Evolutionary conservation across 305 asterid species (phyloP), one percentile per base, ranked within the genome.

Genomic region (Petunia hybrid): DNA sequence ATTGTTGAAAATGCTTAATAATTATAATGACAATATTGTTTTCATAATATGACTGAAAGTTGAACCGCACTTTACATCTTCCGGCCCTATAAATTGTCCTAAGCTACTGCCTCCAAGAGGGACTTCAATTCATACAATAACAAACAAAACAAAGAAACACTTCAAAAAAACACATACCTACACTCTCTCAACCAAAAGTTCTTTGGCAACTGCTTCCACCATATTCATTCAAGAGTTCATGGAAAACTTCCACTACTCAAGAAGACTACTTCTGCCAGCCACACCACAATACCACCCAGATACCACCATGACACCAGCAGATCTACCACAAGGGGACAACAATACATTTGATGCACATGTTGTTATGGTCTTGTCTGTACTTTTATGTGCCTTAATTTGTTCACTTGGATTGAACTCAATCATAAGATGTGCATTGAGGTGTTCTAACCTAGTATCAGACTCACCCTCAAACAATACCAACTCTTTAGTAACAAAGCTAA

Each of bases 311-410:
- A 55, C 87, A 10, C 76, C 87, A 16, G 39, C 88, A 1, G 42
- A 67, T 41, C 5, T 67, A 43, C 59, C 8, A 10, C 56, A 5
- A 71, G 78, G 48, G 5, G 59, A 70, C 7, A 73, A 36, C 69
- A 89, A 85, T 88, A 87, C 87, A 14, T 91, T 94, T 36, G 97
- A 94, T 45, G 91, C 95, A 4, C 93, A 92, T 75, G 95, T 92
- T 6, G 91, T 94, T 5, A 91, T 92, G 95, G 97, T 92, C 3
- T 85, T 94, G 8, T 90, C 98, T 0, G 94, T 92, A 79, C 91
- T 94, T 1, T 71, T 94, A 0, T 94, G 97, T 77, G 98, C 98
- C 85, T 51, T 94, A 13, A 91, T 94, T 79, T 94, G 97, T 84
- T 91, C 97, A 5, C 94, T 94, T 10, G 97, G 92, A 13, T 87